Percentiles rank a stretch among this genome's conserved stretches.
phyloP scores from a whole-genome alignment of 2,329 filamentous ascomycete genomes.

The Tolypocladium inflatum region DNA sequence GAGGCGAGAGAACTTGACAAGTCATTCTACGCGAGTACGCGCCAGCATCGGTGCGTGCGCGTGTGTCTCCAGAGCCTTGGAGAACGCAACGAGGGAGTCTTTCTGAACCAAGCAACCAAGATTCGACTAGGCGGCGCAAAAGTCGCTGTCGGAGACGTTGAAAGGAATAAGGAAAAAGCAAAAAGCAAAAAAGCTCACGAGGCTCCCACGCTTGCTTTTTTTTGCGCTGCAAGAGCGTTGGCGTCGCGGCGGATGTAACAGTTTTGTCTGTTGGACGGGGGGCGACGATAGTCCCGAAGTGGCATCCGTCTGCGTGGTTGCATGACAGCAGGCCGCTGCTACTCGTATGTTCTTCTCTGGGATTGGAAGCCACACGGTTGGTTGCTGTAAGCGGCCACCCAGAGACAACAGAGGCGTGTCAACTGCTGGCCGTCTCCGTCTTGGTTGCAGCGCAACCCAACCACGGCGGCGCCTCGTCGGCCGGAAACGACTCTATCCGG shows the following conservation, averaged over 20 bases:
- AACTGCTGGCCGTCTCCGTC: neutral
- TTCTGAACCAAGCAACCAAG: neutral
- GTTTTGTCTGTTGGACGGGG: neutral
- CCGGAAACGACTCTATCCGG: neutral
- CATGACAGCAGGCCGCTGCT: neutral
- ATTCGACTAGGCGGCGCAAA: neutral
- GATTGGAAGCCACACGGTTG: neutral
- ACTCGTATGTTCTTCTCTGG: too few relatives aligned
- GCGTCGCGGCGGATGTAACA: neutral
- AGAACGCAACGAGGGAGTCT: neutral
- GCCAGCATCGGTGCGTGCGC: neutral
- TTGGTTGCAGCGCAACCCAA: neutral
- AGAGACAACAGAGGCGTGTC: neutral
- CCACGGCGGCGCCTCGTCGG: neutral
- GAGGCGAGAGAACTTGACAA: slow-evolving; percentile 1
- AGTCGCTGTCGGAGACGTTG: neutral
- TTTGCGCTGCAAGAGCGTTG: neutral
- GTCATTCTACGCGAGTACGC: neutral
- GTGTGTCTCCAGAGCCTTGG: neutral
- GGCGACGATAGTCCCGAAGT: neutral
- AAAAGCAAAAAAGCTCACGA: neutral
- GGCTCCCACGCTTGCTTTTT: neutral
- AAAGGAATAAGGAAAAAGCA: neutral
- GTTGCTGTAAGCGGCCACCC: neutral
- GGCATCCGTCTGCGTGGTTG: neutral